Conservation (phyloP, 805 yeast species). For the Myxozyma udenii region DNA sequence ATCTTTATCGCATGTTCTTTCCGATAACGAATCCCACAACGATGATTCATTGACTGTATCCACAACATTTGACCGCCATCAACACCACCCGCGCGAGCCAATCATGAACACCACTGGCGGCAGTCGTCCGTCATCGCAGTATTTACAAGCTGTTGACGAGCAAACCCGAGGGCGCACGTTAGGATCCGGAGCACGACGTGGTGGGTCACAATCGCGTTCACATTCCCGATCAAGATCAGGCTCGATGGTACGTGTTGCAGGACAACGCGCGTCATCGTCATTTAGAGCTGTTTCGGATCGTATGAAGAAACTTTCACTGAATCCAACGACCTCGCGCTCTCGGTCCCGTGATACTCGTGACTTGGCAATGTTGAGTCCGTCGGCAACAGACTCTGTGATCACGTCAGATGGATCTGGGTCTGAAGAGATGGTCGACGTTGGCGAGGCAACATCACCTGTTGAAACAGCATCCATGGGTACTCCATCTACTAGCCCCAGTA, state of each 20-base stretch:
- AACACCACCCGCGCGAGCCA: conserved; percentile 1
- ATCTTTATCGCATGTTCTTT: background rate
- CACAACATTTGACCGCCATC: background rate
- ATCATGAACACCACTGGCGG: conserved; percentile 15
- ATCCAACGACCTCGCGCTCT: background rate
- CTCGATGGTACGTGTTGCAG: background rate
- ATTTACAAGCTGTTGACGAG: background rate
- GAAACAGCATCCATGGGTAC: background rate
- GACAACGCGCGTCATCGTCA: background rate
- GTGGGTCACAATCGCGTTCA: background rate
- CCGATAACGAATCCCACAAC: background rate
- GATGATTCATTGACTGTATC: conserved; percentile 7
- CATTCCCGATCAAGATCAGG: background rate
- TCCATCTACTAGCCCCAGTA: background rate
- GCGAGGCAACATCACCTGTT: background rate
- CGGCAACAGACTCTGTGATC: too few relatives aligned
- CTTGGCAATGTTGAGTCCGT: too few relatives aligned
- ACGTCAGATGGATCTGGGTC: too few relatives aligned
- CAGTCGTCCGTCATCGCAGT: background rate
- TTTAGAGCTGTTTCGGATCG: background rate
- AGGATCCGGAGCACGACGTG: background rate
- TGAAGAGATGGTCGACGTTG: conserved; percentile 23
- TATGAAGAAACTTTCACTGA: background rate
- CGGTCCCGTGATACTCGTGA: too few relatives aligned
- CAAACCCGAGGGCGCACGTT: background rate